A percentile compares a stretch with the other conserved stretches of the same genome.
phyloP scores from a whole-genome alignment of 1,284 basidiomycete genomes.

The Clitocybe nebularis region DNA sequence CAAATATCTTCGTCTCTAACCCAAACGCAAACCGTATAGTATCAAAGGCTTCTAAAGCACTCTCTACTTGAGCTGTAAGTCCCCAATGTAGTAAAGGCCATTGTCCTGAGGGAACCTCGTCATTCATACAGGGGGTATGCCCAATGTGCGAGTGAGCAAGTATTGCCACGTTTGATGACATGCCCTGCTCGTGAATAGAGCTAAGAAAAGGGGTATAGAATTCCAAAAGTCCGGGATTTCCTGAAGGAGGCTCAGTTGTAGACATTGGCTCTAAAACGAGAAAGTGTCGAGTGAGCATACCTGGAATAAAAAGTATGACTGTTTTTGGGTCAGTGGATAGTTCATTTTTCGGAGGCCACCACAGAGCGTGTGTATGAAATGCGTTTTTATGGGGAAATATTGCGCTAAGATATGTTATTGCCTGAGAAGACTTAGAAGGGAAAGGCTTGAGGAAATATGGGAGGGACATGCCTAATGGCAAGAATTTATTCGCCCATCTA shows the following conservation, averaged over 20 bases:
- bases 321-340: too few relatives aligned
- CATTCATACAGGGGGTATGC: constrained; percentile 38
- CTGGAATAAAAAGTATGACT: constrained; percentile 56
- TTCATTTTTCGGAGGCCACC: constrained; percentile 43
- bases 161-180: constrained; percentile 38
- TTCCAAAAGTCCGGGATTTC: constrained; percentile 57
- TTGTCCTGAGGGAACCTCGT: constrained; percentile 11
- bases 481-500: too few relatives aligned
- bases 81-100: constrained; percentile 19
- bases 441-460: constrained; percentile 32
- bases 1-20: constrained; percentile 33
- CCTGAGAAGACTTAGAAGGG: constrained; percentile 1
- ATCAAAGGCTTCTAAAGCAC: constrained; percentile 47
- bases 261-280: not conserved
- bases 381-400: constrained; percentile 34
- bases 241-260: constrained; percentile 34
- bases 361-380: constrained; percentile 42
- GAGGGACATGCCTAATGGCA: too few relatives aligned
- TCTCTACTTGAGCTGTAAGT: constrained; percentile 45
- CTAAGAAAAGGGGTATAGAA: constrained; percentile 58
- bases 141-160: constrained; percentile 52
- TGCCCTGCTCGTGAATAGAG: constrained; percentile 34
- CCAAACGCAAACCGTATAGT: constrained; percentile 32
- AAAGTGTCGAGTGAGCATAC: constrained; percentile 22
- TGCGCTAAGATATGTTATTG: constrained; percentile 25